Percentiles rank a stretch among this genome's conserved stretches.
These are phyloP conservation scores for Salix udensis DNA, from an alignment of 345 rosid genomes.

Conservation along the genomic window DNA sequence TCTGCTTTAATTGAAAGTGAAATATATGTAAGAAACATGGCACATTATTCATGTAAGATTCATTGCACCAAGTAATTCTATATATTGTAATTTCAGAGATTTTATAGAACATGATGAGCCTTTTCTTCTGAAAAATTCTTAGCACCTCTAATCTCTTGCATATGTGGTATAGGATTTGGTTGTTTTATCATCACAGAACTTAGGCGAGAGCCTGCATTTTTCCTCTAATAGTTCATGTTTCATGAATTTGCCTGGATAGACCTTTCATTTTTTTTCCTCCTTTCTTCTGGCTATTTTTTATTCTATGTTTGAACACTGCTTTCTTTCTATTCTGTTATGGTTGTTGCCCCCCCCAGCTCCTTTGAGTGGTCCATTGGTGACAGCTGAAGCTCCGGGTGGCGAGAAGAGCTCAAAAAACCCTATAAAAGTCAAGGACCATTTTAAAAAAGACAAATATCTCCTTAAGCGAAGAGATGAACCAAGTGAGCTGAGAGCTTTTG, in stretches of 20 bases:
- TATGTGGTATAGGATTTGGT: neutral
- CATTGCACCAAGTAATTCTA: neutral
- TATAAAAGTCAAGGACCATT: slow-evolving; percentile 68
- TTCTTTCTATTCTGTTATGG: slow-evolving; percentile 10
- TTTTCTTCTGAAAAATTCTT: neutral
- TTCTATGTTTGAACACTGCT: slow-evolving; percentile 15
- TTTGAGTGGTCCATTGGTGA: slow-evolving; percentile 89
- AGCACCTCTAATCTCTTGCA: neutral
- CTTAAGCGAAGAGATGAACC: slow-evolving; percentile 77
- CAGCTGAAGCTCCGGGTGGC: slow-evolving; percentile 74
- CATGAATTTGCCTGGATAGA: neutral
- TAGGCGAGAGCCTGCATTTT: neutral
- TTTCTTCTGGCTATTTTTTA: neutral
- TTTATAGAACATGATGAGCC: neutral
- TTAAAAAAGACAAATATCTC: slow-evolving; percentile 72
- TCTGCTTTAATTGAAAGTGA: neutral
- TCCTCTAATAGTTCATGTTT: neutral
- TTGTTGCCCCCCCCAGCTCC: slow-evolving; percentile 59
- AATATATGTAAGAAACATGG: neutral
- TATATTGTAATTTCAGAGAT: neutral
- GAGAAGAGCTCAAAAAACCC: slow-evolving; percentile 57
- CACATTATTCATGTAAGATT: neutral
- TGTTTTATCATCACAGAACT: neutral
- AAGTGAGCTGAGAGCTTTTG: slow-evolving; percentile 28
- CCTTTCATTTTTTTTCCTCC: neutral